A percentile compares a stretch with the other conserved stretches of the same genome.
Evolutionary conservation across 2,329 filamentous ascomycete species (phyloP).

Genomic region (Passalora sequoiae): DNA sequence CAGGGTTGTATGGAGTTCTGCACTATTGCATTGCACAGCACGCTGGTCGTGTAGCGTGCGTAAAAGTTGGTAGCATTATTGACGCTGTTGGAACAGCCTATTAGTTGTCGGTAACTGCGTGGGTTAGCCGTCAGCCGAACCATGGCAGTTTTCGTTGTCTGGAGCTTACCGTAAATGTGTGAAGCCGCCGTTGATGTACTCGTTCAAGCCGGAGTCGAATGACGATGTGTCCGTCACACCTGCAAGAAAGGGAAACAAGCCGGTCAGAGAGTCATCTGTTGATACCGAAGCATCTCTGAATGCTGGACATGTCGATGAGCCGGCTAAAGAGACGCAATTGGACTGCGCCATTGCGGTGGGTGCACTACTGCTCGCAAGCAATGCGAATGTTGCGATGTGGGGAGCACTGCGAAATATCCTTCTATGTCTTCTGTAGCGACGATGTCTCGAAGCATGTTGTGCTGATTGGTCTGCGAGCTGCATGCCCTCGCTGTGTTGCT

Average conservation of each 20-base stretch:
- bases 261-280: slow-evolving; percentile 53
- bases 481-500: slow-evolving; percentile 12
- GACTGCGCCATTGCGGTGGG: slow-evolving; percentile 35
- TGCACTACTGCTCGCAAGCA: slow-evolving; percentile 25
- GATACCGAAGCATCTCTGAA: slow-evolving; percentile 70
- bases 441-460: slow-evolving; percentile 7
- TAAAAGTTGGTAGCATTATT: slow-evolving; percentile 77
- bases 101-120: slow-evolving; percentile 68
- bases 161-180: slow-evolving; percentile 66
- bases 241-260: slow-evolving; percentile 72
- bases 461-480: slow-evolving; percentile 15
- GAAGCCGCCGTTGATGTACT: slow-evolving; percentile 71
- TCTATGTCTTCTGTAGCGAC: slow-evolving; percentile 6
- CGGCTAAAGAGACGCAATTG: slow-evolving; percentile 62
- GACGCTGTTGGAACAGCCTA: slow-evolving; percentile 75
- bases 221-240: slow-evolving; percentile 69
- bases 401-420: slow-evolving; percentile 5
- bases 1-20: slow-evolving; percentile 78
- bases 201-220: slow-evolving; percentile 70
- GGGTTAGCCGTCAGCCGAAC: slow-evolving; percentile 29
- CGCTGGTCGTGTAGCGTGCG: slow-evolving; percentile 85
- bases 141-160: background rate
- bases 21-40: slow-evolving; percentile 88
- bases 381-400: slow-evolving; percentile 17
- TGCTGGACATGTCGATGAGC: slow-evolving; percentile 65